Evolutionary conservation across 345 rosid genomes (phyloP).

Genomic region (Acer saccharum): DNA sequence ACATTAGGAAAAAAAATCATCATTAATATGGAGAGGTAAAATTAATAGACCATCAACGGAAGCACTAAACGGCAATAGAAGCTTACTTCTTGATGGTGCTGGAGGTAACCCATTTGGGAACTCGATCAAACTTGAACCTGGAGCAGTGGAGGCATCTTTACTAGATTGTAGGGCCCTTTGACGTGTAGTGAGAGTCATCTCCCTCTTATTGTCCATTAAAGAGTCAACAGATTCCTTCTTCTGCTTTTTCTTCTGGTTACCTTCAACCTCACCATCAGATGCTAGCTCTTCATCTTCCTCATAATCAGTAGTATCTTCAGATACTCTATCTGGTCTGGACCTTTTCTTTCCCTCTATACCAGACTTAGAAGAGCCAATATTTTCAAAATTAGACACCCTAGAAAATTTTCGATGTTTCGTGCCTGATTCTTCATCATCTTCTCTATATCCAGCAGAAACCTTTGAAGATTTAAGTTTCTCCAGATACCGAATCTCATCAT

Average conservation of each 20-base stretch:
- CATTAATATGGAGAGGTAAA: not conserved
- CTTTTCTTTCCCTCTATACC: conserved; percentile 62
- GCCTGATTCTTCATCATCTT: conserved; percentile 58
- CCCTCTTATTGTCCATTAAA: conserved; percentile 60
- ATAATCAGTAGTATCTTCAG: conserved; percentile 56
- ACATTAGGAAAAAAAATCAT: conserved; percentile 7
- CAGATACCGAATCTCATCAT: conserved; percentile 84
- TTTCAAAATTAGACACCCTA: conserved; percentile 55
- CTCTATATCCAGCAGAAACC: conserved; percentile 41
- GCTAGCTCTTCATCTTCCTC: conserved; percentile 56
- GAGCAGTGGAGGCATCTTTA: conserved; percentile 49
- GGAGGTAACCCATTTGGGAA: conserved; percentile 96
- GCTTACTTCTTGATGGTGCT: conserved; percentile 87
- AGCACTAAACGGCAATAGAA: conserved; percentile 7
- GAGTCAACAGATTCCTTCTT: conserved; percentile 59
- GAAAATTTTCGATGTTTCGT: conserved; percentile 66
- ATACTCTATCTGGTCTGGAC: conserved; percentile 40
- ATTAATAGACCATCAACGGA: conserved; percentile 17
- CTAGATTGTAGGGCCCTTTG: conserved; percentile 92
- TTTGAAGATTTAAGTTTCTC: conserved; percentile 72
- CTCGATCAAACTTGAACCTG: conserved; percentile 58
- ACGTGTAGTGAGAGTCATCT: conserved; percentile 76
- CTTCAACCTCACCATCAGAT: conserved; percentile 56
- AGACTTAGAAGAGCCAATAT: conserved; percentile 33
- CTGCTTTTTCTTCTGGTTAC: conserved; percentile 51